phyloP scores from a whole-genome alignment of 208 protist species.

The Leishmania tarentolae region DNA sequence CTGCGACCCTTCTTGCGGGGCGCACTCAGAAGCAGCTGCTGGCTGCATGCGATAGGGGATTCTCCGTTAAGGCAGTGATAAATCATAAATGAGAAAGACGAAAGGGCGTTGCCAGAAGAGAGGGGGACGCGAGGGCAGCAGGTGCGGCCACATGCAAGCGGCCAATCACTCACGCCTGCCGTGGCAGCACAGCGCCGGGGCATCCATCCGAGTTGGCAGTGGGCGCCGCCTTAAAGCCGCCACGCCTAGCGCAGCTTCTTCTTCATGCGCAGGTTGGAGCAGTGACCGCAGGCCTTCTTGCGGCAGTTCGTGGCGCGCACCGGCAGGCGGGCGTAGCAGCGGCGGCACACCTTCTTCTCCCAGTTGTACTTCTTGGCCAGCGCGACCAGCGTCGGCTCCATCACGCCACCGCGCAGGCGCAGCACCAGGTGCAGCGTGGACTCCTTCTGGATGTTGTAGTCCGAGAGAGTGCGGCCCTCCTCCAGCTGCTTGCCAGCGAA shows the following conservation, averaged over 20 bases:
- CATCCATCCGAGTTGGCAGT: no score
- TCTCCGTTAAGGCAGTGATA: not conserved
- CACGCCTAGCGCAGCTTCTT: slow-evolving; percentile 28
- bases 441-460: slow-evolving; percentile 7
- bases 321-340: slow-evolving; percentile 3
- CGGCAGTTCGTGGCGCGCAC: slow-evolving; percentile 5
- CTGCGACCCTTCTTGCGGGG: not conserved
- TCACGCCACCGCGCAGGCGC: slow-evolving; percentile 78
- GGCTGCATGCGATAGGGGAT: not conserved
- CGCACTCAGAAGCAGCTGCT: not conserved
- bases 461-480: not conserved
- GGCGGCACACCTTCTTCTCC: slow-evolving; percentile 91
- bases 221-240: no score
- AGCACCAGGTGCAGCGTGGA: slow-evolving; percentile 7
- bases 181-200: not conserved
- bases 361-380: slow-evolving; percentile 98
- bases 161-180: not conserved
- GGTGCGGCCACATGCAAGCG: not conserved
- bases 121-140: not conserved
- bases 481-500: slow-evolving; percentile 3
- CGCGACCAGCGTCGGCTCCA: slow-evolving; percentile 97
- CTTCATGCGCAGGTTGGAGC: slow-evolving; percentile 6
- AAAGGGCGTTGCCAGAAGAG: not conserved
- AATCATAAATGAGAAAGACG: not conserved
- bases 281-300: slow-evolving; percentile 5